phyloP scores from a whole-genome alignment of 164 flowering plant genomes.

The Dillenia turbinata region DNA sequence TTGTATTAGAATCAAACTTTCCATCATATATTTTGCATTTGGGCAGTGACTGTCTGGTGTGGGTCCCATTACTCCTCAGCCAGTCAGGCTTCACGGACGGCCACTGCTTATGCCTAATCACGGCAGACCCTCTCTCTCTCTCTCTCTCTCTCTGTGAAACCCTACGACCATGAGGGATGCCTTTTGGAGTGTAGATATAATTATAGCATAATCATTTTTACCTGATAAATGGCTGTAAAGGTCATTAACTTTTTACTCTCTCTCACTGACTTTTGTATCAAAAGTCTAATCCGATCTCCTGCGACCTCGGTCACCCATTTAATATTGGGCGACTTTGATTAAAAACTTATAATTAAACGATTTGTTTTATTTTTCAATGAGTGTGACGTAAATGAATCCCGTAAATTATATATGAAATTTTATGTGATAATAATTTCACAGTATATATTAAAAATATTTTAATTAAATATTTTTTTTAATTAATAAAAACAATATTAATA shows the following conservation, averaged over 20 bases:
- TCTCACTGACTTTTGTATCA: neutral
- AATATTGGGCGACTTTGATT: too few species aligned
- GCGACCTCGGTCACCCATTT: too few species aligned
- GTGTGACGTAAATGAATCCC: too few species aligned
- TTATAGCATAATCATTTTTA: constrained; percentile 28
- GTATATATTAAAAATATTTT: too few species aligned
- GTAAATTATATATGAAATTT: too few species aligned
- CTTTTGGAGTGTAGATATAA: constrained; percentile 4
- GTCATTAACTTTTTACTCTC: constrained; percentile 15
- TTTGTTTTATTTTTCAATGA: too few species aligned
- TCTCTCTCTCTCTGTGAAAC: constrained; percentile 10
- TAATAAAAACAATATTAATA: too few species aligned
- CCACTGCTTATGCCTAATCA: neutral
- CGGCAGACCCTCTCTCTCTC: constrained; percentile 6
- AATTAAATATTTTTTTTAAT: too few species aligned
- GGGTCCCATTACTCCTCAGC: constrained; percentile 3
- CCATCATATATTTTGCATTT: neutral
- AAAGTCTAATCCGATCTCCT: too few species aligned
- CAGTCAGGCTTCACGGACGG: constrained; percentile 1
- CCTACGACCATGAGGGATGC: neutral
- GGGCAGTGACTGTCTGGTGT: neutral
- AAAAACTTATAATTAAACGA: too few species aligned
- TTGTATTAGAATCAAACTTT: constrained; percentile 3
- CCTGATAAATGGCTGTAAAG: constrained; percentile 25
- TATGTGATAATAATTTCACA: too few species aligned